These are phyloP conservation scores for Argentina anserina DNA, from an alignment of 306 rosid genomes.

Conservation along the genomic window DNA sequence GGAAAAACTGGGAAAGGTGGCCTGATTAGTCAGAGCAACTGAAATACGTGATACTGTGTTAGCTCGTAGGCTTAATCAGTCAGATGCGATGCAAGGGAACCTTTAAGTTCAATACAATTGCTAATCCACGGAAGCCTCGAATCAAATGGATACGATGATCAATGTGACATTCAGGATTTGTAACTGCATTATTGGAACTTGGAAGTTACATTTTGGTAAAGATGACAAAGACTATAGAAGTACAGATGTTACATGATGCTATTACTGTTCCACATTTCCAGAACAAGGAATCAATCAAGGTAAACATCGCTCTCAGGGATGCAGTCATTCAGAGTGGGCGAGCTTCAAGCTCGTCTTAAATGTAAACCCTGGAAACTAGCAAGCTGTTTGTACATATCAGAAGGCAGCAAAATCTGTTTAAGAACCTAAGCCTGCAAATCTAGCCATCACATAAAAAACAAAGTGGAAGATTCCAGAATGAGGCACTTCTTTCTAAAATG, in stretches of 20 bases:
- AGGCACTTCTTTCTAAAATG: conserved; percentile 18
- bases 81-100: too few relatives aligned
- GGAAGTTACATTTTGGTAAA: background rate
- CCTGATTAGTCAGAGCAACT: too few relatives aligned
- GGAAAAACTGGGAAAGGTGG: background rate
- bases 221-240: background rate
- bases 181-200: too few relatives aligned
- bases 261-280: background rate
- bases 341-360: background rate
- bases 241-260: background rate
- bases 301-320: background rate
- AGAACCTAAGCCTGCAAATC: background rate
- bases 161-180: too few relatives aligned
- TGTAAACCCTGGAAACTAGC: background rate
- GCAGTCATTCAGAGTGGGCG: background rate
- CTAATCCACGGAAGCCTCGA: too few relatives aligned
- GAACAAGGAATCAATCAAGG: background rate
- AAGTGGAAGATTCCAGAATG: background rate
- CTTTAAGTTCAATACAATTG: too few relatives aligned
- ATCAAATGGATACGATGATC: too few relatives aligned
- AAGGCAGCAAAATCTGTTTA: background rate
- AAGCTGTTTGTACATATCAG: background rate
- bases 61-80: too few relatives aligned
- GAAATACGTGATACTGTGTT: too few relatives aligned
- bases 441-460: background rate